phyloP scores from a whole-genome alignment of 768 basidiomycete species.

The Pleurotus tuber-regium region DNA sequence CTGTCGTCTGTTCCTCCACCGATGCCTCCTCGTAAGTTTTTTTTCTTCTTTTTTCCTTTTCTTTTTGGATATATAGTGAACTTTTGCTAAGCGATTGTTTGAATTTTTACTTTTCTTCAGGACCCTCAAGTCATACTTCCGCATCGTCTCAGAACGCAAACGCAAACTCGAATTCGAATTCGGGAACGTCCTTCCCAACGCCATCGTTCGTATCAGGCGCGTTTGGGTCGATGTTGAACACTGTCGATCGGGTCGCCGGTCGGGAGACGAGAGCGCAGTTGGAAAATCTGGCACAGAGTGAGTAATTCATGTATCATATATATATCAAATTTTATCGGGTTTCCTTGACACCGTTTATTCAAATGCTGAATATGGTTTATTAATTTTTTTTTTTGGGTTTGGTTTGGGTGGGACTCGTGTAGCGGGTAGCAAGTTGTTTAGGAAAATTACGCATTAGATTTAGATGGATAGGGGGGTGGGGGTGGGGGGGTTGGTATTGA shows the following conservation, averaged over 20 bases:
- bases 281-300: conserved; percentile 53
- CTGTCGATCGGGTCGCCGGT: conserved; percentile 58
- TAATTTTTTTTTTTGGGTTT: too few species aligned
- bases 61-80: too few species aligned
- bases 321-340: too few species aligned
- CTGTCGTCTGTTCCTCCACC: conserved; percentile 13
- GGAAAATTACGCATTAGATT: conserved; percentile 20
- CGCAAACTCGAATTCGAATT: conserved; percentile 19
- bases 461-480: too few species aligned
- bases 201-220: conserved; percentile 29
- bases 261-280: conserved; percentile 46
- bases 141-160: conserved; percentile 10
- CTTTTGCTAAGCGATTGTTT: not conserved
- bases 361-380: too few species aligned
- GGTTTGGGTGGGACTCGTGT: conserved; percentile 12
- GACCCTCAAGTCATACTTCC: too few species aligned
- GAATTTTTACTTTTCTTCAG: not conserved
- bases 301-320: too few species aligned
- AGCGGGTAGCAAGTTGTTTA: conserved; percentile 36
- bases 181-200: conserved; percentile 26
- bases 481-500: too few species aligned
- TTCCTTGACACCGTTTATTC: too few species aligned
- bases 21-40: conserved; percentile 19
- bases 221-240: conserved; percentile 41
- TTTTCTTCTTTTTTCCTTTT: too few species aligned